These are phyloP conservation scores for Starmerella khaoyaiensis DNA, from an alignment of 805 yeast genomes.

Conservation along the genomic window DNA sequence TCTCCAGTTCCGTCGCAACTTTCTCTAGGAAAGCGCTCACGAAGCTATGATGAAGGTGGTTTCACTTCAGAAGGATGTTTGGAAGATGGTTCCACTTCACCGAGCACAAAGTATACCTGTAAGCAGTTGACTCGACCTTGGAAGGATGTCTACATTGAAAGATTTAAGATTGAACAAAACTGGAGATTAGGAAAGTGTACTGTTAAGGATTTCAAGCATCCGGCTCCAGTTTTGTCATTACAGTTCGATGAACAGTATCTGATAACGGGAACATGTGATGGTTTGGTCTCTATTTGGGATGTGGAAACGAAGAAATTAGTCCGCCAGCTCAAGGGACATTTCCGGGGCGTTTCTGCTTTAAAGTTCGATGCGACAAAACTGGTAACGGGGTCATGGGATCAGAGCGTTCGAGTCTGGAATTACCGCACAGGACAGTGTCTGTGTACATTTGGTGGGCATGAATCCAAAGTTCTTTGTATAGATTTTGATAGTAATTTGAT, in stretches of 20 bases:
- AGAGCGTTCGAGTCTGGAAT: conserved; percentile 91
- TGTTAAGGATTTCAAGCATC: conserved; percentile 51
- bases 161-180: conserved; percentile 81
- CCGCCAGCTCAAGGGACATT: conserved; percentile 75
- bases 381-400: conserved; percentile 84
- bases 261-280: conserved; percentile 87
- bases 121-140: conserved; percentile 55
- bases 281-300: conserved; percentile 88
- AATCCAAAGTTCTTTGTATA: conserved; percentile 69
- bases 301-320: conserved; percentile 63
- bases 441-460: conserved; percentile 87
- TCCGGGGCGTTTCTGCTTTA: conserved; percentile 71
- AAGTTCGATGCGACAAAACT: conserved; percentile 80
- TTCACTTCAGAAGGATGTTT: no score
- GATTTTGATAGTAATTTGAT: conserved; percentile 72
- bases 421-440: conserved; percentile 88
- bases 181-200: conserved; percentile 79
- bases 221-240: conserved; percentile 49
- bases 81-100: background rate
- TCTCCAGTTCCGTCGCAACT: background rate
- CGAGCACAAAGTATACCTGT: background rate
- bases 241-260: conserved; percentile 69
- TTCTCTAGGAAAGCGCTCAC: conserved; percentile 3
- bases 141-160: conserved; percentile 87
- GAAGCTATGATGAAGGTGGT: background rate